Base-by-base conservation (phyloP, 768 basidiomycete species). In the Tephrocybe sp. region DNA sequence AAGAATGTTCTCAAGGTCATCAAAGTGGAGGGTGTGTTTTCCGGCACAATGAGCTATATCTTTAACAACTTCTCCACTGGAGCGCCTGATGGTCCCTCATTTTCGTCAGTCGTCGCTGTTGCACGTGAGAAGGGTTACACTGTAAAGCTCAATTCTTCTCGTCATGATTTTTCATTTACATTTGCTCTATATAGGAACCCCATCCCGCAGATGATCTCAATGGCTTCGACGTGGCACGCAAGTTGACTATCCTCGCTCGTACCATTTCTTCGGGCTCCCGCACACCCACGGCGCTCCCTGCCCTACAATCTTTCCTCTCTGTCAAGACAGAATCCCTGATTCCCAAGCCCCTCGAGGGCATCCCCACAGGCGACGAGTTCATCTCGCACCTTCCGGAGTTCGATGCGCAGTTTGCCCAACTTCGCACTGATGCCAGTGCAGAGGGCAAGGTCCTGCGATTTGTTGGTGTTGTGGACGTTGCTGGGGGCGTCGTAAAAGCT, bases 21-120 rank as follows among this genome's bases (percentile, higher is more conserved):
- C 60, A 96, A 92, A 75, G 91, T 98, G 56, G 97, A 99, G 68
- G 97, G 97, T 31, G 97, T 98, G 18, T 92, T 99, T 68, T 94
- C 91, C 4, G 97, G 97, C 8, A 99, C 97, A 2, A 83, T 99
- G 78, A 92, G 89, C 64, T 99, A 98, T 73, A 98, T 99, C 72
- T 99, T 99, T 79, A 98, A 98, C 72, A 85, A 93, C 54, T 92
- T 94, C 72, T 86, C 90, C 2, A 86, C 83, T 4, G 84, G 82
- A 1, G 76, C 78, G 38, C 70, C 83, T 4, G 79, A 80, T 41
- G 87, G 87, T 0, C 85, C 86, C 1, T 71, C 73, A 24, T 98
- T 99, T 71, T 96, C 93, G 4, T 85, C 90, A 21, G 86, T 98
- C 28, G 96, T 99, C 47, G 81, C 81, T 51, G 67, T 84, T 30